Evolutionary conservation across 2,329 filamentous ascomycete species (phyloP).

Genomic region (Hymenoscyphus fraxineus): DNA sequence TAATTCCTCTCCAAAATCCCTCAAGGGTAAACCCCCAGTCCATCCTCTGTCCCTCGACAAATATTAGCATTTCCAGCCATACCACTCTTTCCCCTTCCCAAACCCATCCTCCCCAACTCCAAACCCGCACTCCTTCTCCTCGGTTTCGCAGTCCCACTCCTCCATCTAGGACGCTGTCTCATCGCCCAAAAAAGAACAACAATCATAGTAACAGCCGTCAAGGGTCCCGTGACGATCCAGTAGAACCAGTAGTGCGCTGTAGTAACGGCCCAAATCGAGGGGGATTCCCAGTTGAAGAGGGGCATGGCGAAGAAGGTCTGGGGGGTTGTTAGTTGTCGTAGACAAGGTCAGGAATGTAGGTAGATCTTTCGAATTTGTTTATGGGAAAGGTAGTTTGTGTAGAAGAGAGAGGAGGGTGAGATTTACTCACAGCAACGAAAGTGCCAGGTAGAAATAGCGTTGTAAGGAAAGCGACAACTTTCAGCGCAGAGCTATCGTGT

Average conservation of each 20-base stretch:
- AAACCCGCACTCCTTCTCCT: not conserved
- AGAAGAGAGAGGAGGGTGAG: too few relatives aligned
- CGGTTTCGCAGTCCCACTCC: not conserved
- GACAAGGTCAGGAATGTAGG: not conserved
- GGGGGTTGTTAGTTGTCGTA: not conserved
- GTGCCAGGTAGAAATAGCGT: not conserved
- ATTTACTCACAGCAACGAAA: not conserved
- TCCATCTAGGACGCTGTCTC: not conserved
- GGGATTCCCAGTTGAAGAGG: constrained; percentile 5
- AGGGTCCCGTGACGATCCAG: constrained; percentile 6
- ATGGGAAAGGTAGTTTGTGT: not conserved
- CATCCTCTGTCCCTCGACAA: too few relatives aligned
- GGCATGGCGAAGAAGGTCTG: constrained; percentile 8
- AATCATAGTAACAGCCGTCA: constrained; percentile 3
- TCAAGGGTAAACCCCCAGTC: too few relatives aligned
- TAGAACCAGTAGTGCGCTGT: constrained; percentile 8
- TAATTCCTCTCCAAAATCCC: too few relatives aligned
- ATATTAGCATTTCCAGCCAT: too few relatives aligned
- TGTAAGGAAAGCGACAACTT: not conserved
- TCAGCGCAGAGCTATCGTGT: not conserved
- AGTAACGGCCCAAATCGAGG: not conserved
- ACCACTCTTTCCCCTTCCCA: too few relatives aligned
- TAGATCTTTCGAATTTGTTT: not conserved
- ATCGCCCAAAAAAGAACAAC: not conserved
- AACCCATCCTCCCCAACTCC: too few relatives aligned